Evolutionary conservation across 441 rosid genomes (phyloP).

Genomic region (Euphorbia schlechtendalii): DNA sequence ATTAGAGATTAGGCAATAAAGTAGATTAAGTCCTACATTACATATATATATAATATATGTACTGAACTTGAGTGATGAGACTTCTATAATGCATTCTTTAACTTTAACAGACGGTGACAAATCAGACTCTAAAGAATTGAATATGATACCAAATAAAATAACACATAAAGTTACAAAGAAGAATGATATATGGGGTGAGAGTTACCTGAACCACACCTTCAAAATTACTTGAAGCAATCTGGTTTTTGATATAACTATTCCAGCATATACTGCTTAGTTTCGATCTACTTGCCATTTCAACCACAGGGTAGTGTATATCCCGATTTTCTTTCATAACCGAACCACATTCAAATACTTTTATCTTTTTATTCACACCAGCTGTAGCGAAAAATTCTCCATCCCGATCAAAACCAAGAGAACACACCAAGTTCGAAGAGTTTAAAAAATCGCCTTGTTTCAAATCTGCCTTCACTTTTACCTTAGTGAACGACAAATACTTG

Average conservation of each 20-base stretch:
- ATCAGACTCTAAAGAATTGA: too few relatives aligned
- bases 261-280: constrained; percentile 87
- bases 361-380: constrained; percentile 92
- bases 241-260: constrained; percentile 89
- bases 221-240: constrained; percentile 91
- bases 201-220: constrained; percentile 96
- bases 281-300: constrained; percentile 77
- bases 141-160: too few relatives aligned
- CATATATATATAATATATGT: too few relatives aligned
- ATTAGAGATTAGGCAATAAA: too few relatives aligned
- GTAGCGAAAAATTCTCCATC: constrained; percentile 89
- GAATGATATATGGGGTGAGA: constrained; percentile 1
- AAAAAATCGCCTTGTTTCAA: constrained; percentile 87
- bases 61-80: too few relatives aligned
- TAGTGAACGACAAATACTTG: constrained; percentile 76
- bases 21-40: too few relatives aligned
- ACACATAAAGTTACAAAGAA: too few relatives aligned
- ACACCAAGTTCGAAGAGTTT: constrained; percentile 82
- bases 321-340: constrained; percentile 52
- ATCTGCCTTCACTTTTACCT: constrained; percentile 80
- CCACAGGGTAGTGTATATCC: constrained; percentile 91
- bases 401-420: constrained; percentile 87
- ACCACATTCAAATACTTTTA: constrained; percentile 84
- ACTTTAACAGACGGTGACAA: too few relatives aligned
- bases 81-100: too few relatives aligned